Base-by-base conservation (phyloP, 768 basidiomycete species). In the Tulasnella sp. region DNA sequence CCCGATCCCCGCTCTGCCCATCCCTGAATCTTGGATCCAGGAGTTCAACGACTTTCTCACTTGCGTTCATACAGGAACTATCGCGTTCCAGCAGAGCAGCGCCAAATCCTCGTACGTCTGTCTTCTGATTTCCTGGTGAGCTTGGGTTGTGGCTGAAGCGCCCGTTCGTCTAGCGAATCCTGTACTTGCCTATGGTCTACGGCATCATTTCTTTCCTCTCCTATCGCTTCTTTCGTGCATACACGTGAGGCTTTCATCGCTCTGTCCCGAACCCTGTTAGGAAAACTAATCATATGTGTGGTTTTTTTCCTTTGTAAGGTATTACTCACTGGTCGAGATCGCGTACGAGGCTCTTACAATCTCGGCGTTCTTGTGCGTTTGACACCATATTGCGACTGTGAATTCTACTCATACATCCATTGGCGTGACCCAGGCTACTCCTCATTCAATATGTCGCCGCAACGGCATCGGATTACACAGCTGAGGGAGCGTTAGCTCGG, bases 181-280 rank as follows among this genome's bases (percentile, higher is more conserved):
- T 95, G 81, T 94, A 94, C 82, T 93, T 96, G 94, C 94, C 94
- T 0, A 44, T 77, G 80, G 82, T 95, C 62, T 95, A 93, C 84
- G 92, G 92, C 38, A 86, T 95, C 81, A 90, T 96, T 74, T 94
- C 94, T 1, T 97, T 96, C 86, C 89, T 94, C 82, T 93, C 93
- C 38, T 97, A 94, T 83, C 90, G 95, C 1, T 96, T 86, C 86
- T 96, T 94, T 87, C 89, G 94, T 52, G 86, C 89, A 79, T 96
- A 94, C 83, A 94, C 90, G 58, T 84, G 38, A 68, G 76, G 12
- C 44, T 71, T 44, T 58, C 40, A 62, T 7, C 42, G 10, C 3
- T 75, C 6, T 48, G 34, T 12, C 44, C 40, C 18, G 19, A 71
- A 0, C 12, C 71, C 48, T 62, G 1, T 77, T 18, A 9, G 4